Evolutionary conservation across 2,329 filamentous ascomycete genomes (phyloP), one percentile per base, ranked within the genome.

Genomic region (Diaporthe batatas): DNA sequence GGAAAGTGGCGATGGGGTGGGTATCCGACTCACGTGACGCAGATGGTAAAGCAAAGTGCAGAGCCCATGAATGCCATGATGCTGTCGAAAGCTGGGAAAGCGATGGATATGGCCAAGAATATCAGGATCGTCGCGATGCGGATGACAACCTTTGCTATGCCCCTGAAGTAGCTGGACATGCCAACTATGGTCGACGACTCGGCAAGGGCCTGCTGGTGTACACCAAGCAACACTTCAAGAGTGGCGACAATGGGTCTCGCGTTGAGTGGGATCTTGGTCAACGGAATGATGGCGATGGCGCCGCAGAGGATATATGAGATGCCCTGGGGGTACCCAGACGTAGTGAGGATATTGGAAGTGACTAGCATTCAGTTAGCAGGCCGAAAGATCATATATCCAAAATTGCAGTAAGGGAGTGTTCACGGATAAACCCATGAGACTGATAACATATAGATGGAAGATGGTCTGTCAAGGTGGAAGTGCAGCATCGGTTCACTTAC

Each of bases 201-300:
- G 21, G 88, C 82, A 8, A 91, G 77, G 25, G 76, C 81, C 44
- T 78, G 78, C 57, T 81, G 82, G 79, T 93, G 91, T 55, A 98
- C 87, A 58, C 95, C 94, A 74, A 91, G 88, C 72, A 98, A 84
- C 64, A 96, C 90, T 84, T 98, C 96, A 68, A 94, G 83, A 0
- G 95, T 98, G 42, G 92, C 92, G 76, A 98, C 90, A 77, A 98
- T 95, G 14, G 96, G 96, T 2, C 95, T 92, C 11, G 93, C 92
- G 80, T 95, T 97, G 47, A 98, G 86, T 0, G 95, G 95, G n/a
- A 98, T 91, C 83, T 99, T 99, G 47, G 96, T 98, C 68, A 99
- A 85, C 0, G 96, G 96, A 75, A 98, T 98, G 79, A 98, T 95
- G 79, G 93, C 93, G 77, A 98, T 93, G 81, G 95, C 96, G 75